A percentile compares a stretch with the other conserved stretches of the same genome.
These are phyloP conservation scores for Aspergillus asperescens DNA, from an alignment of 495 filamentous ascomycete species.

Conservation along the genomic window DNA sequence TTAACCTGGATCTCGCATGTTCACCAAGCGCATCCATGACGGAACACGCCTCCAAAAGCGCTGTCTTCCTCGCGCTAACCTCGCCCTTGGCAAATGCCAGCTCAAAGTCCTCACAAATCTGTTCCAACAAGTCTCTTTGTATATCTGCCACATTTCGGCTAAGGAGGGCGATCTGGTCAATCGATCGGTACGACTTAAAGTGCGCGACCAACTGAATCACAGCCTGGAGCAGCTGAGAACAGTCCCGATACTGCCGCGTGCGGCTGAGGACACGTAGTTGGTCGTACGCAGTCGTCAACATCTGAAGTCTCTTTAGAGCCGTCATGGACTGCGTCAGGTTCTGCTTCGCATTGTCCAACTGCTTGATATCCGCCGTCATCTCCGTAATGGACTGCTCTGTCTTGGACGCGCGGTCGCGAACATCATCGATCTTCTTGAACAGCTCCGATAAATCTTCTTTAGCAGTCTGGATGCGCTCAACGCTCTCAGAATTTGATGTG, in stretches of 20 bases:
- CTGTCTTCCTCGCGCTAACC: slow-evolving; percentile 60
- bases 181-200: slow-evolving; percentile 96
- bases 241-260: slow-evolving; percentile 91
- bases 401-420: slow-evolving; percentile 81
- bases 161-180: slow-evolving; percentile 94
- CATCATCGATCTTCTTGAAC: slow-evolving; percentile 92
- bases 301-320: slow-evolving; percentile 91
- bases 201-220: slow-evolving; percentile 98
- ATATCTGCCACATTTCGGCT: slow-evolving; percentile 91
- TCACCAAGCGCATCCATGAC: slow-evolving; percentile 97
- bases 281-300: slow-evolving; percentile 97
- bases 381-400: slow-evolving; percentile 95
- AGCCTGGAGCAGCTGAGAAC: slow-evolving; percentile 88
- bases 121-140: slow-evolving; percentile 89
- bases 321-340: slow-evolving; percentile 98
- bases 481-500: slow-evolving; percentile 77
- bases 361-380: slow-evolving; percentile 99
- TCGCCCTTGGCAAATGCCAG: slow-evolving; percentile 89
- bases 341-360: slow-evolving; percentile 90
- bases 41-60: slow-evolving; percentile 78
- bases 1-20: slow-evolving; percentile 70
- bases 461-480: slow-evolving; percentile 82
- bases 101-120: slow-evolving; percentile 98
- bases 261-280: slow-evolving; percentile 81
- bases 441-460: slow-evolving; percentile 84